Base-by-base conservation (phyloP, 2,329 filamentous ascomycete genomes). In the Delphinella strobiligena region DNA sequence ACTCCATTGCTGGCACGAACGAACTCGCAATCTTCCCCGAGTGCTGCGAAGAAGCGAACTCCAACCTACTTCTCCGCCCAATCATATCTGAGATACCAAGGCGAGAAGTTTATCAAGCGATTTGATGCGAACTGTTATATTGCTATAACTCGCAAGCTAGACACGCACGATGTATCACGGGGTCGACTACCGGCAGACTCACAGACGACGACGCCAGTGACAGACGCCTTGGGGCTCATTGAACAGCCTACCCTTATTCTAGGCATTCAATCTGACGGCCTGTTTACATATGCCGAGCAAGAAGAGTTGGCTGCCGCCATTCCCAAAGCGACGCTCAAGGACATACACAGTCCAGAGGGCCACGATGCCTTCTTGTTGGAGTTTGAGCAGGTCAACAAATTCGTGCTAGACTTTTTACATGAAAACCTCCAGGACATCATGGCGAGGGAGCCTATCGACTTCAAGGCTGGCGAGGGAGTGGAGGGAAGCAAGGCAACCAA, bases 51-150 rank as follows among this genome's bases (percentile, higher is more conserved):
- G 51, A 59, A 57, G 32, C 60, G 48, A 38, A 55, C 64, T 45
- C 55, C 67, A 2, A 91, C 85, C n/a, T 95, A 95, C 62, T 98
- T 96, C 63, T 96, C 91, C 0, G 91, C 91, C 1, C 91, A 98
- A 60, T 95, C 88, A 0, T 98, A 98, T 61, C 74, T 98, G 32
- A 82, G 91, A 15, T 98, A 98, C 61, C 91, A 98, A 62, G 89
- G 87, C 41, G 75, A 81, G 52, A 98, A 98, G 61, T 98, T 98
- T 53, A 91, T 96, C 52, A 87, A 84, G 60, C 82, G 91, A 8
- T 98, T 96, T 60, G 91, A 98, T 61, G 85, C 87, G 53, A 98
- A 98, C 61, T 98, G 91, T 66, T 98, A 98, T 66, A 96, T 98
- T 51, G 88, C 91, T 49, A 95, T 98, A 61, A 96, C 91, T 4